Percentiles rank a stretch among this genome's conserved stretches.
Evolutionary conservation across 140 eudicot species (phyloP).

Genomic region (Flaveria floridana): DNA sequence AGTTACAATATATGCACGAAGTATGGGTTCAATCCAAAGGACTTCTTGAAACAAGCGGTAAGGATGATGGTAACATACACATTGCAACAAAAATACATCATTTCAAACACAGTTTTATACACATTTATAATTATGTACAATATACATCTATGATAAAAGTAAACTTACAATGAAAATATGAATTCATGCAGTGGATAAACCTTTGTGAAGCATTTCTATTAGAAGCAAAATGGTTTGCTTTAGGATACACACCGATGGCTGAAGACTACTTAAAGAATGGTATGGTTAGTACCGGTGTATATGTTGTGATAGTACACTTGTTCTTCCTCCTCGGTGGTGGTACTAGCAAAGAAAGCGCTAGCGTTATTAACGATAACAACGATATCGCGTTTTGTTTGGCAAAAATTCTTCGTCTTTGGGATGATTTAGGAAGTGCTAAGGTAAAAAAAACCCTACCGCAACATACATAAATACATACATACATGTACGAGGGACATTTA

Average conservation of each 20-base stretch:
- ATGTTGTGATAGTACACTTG: conserved; percentile 48
- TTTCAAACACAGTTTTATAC: too few species aligned
- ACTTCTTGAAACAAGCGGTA: conserved; percentile 48
- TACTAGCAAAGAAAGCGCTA: conserved; percentile 18
- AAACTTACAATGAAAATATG: neutral
- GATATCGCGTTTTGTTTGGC: conserved; percentile 36
- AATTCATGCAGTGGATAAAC: conserved; percentile 52
- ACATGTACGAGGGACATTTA: too few species aligned
- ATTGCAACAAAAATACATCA: too few species aligned
- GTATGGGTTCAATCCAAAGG: conserved; percentile 49
- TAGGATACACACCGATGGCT: conserved; percentile 39
- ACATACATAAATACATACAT: neutral
- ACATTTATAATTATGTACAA: too few species aligned
- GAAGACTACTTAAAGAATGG: conserved; percentile 55
- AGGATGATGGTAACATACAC: neutral
- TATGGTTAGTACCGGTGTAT: conserved; percentile 51
- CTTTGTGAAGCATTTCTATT: conserved; percentile 63
- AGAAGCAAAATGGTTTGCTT: conserved; percentile 63
- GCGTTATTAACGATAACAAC: conserved; percentile 26
- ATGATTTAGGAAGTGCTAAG: conserved; percentile 69
- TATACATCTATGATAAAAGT: too few species aligned
- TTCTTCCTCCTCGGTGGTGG: conserved; percentile 64
- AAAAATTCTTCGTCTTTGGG: conserved; percentile 73
- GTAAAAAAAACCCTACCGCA: conserved; percentile 26
- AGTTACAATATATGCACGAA: conserved; percentile 32